Percentiles rank a stretch among this genome's conserved stretches.
Evolutionary conservation across 1,139 yeast genomes (phyloP).

Genomic region (Taphrina communis): DNA sequence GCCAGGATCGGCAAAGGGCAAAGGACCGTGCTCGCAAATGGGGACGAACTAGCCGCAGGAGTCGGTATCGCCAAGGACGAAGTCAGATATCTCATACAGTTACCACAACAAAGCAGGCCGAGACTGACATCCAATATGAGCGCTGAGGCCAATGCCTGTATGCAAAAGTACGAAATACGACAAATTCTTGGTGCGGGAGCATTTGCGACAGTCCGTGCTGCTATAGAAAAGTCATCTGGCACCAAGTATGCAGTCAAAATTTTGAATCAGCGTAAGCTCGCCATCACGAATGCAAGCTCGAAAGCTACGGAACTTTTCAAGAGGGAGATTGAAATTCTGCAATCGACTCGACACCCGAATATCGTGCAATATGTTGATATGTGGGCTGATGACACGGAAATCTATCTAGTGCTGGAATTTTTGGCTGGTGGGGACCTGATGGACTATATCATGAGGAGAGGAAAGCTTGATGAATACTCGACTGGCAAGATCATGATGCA

Average conservation of each 20-base stretch:
- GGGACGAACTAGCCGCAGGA: constrained; percentile 90
- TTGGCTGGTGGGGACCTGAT: constrained; percentile 83
- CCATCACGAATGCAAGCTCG: constrained; percentile 76
- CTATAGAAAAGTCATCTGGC: constrained; percentile 83
- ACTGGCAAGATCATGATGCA: constrained; percentile 72
- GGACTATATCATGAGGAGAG: constrained; percentile 68
- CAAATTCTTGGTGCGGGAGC: constrained; percentile 96
- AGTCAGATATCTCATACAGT: constrained; percentile 66
- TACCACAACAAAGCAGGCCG: constrained; percentile 37
- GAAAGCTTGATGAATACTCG: constrained; percentile 61
- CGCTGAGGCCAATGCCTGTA: constrained; percentile 54
- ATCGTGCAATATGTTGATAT: constrained; percentile 87
- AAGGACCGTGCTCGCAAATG: constrained; percentile 82
- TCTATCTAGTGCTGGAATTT: constrained; percentile 81
- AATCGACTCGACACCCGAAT: constrained; percentile 63
- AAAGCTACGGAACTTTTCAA: constrained; percentile 54
- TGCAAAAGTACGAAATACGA: constrained; percentile 75
- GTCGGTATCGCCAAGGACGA: constrained; percentile 83
- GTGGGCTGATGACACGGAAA: constrained; percentile 82
- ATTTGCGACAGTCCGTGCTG: constrained; percentile 92
- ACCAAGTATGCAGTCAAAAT: constrained; percentile 88
- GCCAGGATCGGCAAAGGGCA: constrained; percentile 75
- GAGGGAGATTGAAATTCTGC: constrained; percentile 79
- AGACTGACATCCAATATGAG: constrained; percentile 3
- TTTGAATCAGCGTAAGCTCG: constrained; percentile 70